Conservation (phyloP, 2,329 filamentous ascomycete species). For the Pezicula carpinea region DNA sequence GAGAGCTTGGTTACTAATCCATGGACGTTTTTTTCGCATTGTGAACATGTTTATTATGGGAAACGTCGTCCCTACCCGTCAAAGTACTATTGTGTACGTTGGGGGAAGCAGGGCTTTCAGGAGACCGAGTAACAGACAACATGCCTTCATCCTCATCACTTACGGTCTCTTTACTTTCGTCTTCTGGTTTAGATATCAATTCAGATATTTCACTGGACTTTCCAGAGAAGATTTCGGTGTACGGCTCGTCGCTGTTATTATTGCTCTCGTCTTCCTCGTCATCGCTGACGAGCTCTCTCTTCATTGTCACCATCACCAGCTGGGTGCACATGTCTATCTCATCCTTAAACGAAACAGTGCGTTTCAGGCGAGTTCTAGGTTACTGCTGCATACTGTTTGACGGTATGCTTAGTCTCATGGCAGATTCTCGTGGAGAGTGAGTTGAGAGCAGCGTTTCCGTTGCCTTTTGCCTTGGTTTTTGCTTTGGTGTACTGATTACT, state of each 20-base stretch:
- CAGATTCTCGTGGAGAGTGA: no score
- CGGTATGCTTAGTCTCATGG: not conserved
- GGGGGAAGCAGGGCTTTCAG: not conserved
- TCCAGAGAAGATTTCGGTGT: not conserved
- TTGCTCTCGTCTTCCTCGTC: not conserved
- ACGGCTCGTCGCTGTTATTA: not conserved
- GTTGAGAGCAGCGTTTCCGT: not conserved
- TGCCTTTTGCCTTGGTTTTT: no score
- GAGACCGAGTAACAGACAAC: not conserved
- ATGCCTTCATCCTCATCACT: not conserved
- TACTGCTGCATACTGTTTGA: not conserved
- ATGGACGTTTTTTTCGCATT: not conserved
- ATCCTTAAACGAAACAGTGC: not conserved
- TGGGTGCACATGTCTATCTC: not conserved
- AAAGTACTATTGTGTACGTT: not conserved
- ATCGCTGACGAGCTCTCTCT: not conserved
- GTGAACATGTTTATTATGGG: not conserved
- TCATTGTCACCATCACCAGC: not conserved
- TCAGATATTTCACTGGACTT: not conserved
- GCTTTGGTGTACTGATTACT: no score
- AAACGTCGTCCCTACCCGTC: not conserved
- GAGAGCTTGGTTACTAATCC: not conserved
- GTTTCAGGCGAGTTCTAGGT: not conserved
- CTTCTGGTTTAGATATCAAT: not conserved
- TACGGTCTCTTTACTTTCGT: constrained; percentile 1